Percentiles rank a stretch among this genome's conserved stretches.
phyloP scores from a whole-genome alignment of 208 protist genomes.

The Leishmania amazonensis region DNA sequence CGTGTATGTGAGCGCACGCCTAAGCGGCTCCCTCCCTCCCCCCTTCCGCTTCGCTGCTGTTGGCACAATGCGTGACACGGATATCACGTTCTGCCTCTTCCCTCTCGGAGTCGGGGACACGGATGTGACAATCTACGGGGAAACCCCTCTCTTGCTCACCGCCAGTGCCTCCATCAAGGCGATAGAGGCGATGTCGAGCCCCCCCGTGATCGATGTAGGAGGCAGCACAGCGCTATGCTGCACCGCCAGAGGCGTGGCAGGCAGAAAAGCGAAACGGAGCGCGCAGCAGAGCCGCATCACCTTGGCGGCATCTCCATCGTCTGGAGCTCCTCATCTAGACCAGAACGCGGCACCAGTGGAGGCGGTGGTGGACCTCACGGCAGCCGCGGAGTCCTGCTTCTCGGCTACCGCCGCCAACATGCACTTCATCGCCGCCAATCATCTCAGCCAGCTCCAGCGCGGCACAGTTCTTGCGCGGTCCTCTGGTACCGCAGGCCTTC shows the following conservation, averaged over 20 bases:
- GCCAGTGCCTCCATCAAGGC: slow-evolving; percentile 4
- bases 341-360: background rate
- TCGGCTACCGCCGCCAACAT: background rate
- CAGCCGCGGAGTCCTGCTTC: background rate
- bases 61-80: background rate
- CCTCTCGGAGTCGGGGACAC: slow-evolving; percentile 21
- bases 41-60: too few species aligned
- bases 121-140: slow-evolving; percentile 3
- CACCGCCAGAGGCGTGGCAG: background rate
- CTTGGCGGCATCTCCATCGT: background rate
- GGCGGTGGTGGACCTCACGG: slow-evolving; percentile 5
- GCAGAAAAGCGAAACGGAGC: too few species aligned
- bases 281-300: background rate
- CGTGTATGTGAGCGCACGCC: background rate
- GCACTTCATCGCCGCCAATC: slow-evolving; percentile 9
- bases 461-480: background rate
- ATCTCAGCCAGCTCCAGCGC: slow-evolving; percentile 9
- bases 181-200: background rate
- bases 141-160: slow-evolving; percentile 21
- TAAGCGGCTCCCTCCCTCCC: background rate
- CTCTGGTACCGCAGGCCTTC: background rate
- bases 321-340: background rate
- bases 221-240: background rate
- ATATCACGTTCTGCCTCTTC: slow-evolving; percentile 24
- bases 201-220: background rate